Conservation (phyloP, 2,329 filamentous ascomycete genomes). For the Pseudomassariella vexata region DNA sequence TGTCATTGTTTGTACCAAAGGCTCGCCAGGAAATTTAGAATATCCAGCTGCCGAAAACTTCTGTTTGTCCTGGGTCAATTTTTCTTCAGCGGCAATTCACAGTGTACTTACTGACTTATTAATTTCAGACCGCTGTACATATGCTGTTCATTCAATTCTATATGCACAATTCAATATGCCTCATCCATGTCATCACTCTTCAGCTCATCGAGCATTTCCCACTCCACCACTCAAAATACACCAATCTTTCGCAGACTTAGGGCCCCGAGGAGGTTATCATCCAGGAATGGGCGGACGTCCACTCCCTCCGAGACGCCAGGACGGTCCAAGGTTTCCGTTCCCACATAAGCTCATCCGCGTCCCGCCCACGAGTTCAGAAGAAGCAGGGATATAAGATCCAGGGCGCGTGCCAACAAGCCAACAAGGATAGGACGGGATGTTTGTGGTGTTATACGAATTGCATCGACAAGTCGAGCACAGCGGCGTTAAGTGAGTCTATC, state of each 20-base stretch:
- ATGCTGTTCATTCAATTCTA: no score
- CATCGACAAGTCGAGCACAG: conserved; percentile 28
- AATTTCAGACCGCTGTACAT: no score
- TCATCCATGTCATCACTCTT: conserved; percentile 28
- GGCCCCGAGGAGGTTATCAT: conserved; percentile 26
- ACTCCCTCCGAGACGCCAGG: conserved; percentile 12
- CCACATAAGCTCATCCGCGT: no score
- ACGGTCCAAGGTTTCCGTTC: no score
- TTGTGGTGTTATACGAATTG: conserved; percentile 32
- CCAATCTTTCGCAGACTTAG: conserved; percentile 35
- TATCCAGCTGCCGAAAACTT: no score
- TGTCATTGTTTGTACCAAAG: no score
- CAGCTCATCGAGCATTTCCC: conserved; percentile 14
- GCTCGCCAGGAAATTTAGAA: no score
- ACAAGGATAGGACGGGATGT: conserved; percentile 16
- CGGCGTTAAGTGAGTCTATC: conserved; percentile 28
- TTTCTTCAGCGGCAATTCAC: no score
- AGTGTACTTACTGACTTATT: no score
- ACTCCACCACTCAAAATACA: conserved; percentile 17
- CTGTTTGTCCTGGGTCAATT: no score
- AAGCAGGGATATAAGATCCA: conserved; percentile 28
- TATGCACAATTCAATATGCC: no score
- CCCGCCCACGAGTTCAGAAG: no score
- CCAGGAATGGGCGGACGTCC: conserved; percentile 19
- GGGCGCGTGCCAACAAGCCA: conserved; percentile 22